phyloP scores from a whole-genome alignment of 1,139 yeast species.

The Hansenula lynferdii region DNA sequence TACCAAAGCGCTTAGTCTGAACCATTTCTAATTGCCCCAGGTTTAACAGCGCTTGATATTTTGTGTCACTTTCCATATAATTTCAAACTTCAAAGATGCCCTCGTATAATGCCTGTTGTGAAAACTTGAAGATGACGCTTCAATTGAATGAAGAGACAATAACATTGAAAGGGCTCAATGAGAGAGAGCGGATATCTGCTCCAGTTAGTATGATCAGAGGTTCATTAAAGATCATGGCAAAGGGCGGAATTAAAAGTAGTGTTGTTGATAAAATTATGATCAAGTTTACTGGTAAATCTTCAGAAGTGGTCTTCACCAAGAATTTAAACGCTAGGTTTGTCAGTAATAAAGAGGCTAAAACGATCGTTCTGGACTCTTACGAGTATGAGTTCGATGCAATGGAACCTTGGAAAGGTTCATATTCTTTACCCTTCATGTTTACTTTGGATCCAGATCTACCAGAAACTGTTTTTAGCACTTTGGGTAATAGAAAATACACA shows the following conservation, averaged over 20 bases:
- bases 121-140: too few species aligned
- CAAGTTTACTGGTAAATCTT: conserved; percentile 12
- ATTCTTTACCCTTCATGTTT: conserved; percentile 19
- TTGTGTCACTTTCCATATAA: too few species aligned
- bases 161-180: conserved; percentile 13
- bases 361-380: conserved; percentile 11
- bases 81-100: too few species aligned
- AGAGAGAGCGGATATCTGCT: conserved; percentile 11
- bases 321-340: conserved; percentile 4
- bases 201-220: conserved; percentile 12
- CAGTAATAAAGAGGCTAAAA: background rate
- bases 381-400: conserved; percentile 4
- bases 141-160: conserved; percentile 10
- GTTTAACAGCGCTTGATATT: too few species aligned
- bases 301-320: conserved; percentile 6
- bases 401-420: conserved; percentile 10
- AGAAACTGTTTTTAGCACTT: conserved; percentile 9
- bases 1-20: too few species aligned
- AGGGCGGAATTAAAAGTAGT: conserved; percentile 2
- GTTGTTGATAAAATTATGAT: conserved; percentile 10
- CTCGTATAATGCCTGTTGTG: too few species aligned
- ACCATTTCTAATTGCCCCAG: too few species aligned
- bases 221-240: conserved; percentile 8
- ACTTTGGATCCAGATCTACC: conserved; percentile 14
- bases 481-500: conserved; percentile 12